These are phyloP conservation scores for Neofusicoccum umdonicola DNA, from an alignment of 2,329 filamentous ascomycete genomes.

Conservation along the genomic window DNA sequence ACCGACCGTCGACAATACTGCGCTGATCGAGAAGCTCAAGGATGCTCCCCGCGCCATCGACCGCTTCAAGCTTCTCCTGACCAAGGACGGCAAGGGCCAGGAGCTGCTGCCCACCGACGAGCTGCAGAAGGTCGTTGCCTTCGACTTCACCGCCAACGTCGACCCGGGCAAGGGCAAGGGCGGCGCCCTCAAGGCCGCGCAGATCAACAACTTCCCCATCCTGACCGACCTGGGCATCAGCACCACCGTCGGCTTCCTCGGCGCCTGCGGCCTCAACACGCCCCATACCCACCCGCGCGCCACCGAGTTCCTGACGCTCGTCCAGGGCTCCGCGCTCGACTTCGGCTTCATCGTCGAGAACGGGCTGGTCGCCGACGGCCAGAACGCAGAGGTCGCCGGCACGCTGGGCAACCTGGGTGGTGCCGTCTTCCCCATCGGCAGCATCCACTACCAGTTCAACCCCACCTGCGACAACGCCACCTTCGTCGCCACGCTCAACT, in stretches of 20 bases:
- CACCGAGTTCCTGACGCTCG: slow-evolving; percentile 48
- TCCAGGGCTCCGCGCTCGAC: slow-evolving; percentile 38
- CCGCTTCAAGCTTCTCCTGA: slow-evolving; percentile 38
- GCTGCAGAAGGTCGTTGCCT: slow-evolving; percentile 55
- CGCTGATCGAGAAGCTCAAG: slow-evolving; percentile 31
- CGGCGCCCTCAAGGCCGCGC: slow-evolving; percentile 23
- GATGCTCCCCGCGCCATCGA: slow-evolving; percentile 37
- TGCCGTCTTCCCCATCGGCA: slow-evolving; percentile 48
- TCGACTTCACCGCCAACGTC: slow-evolving; percentile 50
- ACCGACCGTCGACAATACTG: slow-evolving; percentile 24
- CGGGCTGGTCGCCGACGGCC: slow-evolving; percentile 33
- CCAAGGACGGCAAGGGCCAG: slow-evolving; percentile 22
- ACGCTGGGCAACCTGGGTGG: slow-evolving; percentile 42
- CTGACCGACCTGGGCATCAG: slow-evolving; percentile 39
- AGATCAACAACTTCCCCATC: slow-evolving; percentile 40
- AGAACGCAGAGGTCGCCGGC: slow-evolving; percentile 39
- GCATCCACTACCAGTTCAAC: slow-evolving; percentile 52
- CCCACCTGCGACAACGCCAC: slow-evolving; percentile 43
- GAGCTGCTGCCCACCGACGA: slow-evolving; percentile 31
- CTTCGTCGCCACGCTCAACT: slow-evolving; percentile 45
- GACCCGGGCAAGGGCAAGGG: slow-evolving; percentile 1
- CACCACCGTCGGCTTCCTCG: slow-evolving; percentile 39
- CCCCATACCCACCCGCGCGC: slow-evolving; percentile 50
- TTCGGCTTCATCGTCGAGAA: slow-evolving; percentile 51
- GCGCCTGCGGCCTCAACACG: slow-evolving; percentile 49